Evolutionary conservation across 331 rosid genomes (phyloP).

Genomic region (Telfairia occidentalis): DNA sequence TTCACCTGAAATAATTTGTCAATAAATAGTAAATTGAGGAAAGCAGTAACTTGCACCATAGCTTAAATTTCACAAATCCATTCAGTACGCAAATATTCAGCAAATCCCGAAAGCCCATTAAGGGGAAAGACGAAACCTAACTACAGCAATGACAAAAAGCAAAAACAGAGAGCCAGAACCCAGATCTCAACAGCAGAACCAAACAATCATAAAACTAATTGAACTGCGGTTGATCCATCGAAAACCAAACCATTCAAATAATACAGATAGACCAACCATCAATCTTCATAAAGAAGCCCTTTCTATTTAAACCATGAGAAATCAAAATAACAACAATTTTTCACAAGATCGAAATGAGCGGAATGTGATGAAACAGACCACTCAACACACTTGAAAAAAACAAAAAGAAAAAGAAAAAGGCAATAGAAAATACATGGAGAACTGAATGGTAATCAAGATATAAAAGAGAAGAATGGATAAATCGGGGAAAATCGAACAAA

Average conservation of each 20-base stretch:
- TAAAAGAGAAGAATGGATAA: not conserved
- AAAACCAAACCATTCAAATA: not conserved
- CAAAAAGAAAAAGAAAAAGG: not conserved
- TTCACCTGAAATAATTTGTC: not conserved
- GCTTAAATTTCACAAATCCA: not conserved
- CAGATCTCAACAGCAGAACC: constrained; percentile 7
- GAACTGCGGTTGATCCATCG: not conserved
- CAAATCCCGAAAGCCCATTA: not conserved
- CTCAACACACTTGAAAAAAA: not conserved
- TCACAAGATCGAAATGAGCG: constrained; percentile 10
- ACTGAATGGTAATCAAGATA: not conserved
- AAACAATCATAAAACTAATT: not conserved
- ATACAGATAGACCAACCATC: not conserved
- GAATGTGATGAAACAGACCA: not conserved
- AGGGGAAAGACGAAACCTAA: not conserved
- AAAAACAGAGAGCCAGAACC: not conserved
- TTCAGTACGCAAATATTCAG: not conserved
- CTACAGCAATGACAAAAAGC: not conserved
- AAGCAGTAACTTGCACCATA: not conserved
- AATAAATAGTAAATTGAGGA: not conserved
- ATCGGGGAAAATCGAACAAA: not conserved
- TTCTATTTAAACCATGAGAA: not conserved
- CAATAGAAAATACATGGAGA: not conserved
- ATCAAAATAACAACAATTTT: not conserved
- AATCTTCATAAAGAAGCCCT: not conserved